Percentiles rank a stretch among this genome's conserved stretches.
Conservation (phyloP, 495 filamentous ascomycete species). For the Cercophora samala region DNA sequence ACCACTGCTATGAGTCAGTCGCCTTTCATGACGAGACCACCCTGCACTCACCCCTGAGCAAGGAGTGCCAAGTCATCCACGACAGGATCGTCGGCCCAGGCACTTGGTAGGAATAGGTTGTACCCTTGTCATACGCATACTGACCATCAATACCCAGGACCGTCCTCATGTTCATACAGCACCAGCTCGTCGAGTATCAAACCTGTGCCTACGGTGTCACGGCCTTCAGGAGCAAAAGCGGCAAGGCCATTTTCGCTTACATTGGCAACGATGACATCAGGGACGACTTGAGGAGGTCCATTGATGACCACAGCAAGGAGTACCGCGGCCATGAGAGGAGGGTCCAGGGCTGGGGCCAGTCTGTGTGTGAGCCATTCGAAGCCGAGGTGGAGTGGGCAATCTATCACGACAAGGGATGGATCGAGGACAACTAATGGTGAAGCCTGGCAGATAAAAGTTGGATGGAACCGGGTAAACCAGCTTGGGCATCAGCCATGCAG, state of each 20-base stretch:
- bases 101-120: no score
- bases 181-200: background rate
- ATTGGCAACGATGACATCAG: background rate
- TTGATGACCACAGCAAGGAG: background rate
- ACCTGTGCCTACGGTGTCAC: background rate
- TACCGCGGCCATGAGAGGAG: background rate
- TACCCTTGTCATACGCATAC: background rate
- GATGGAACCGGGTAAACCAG: background rate
- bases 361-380: background rate
- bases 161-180: background rate
- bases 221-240: background rate
- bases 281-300: background rate
- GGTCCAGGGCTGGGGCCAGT: background rate
- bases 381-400: background rate
- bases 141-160: background rate
- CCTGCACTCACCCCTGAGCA: background rate
- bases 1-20: background rate
- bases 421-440: background rate
- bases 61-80: background rate
- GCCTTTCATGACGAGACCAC: background rate
- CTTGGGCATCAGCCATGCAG: background rate
- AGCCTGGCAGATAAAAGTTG: no score
- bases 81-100: background rate
- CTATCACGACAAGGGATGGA: background rate
- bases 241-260: background rate